Evolutionary conservation across 129 eudicot genomes (phyloP).

Genomic region (Scalesia atractyloides): DNA sequence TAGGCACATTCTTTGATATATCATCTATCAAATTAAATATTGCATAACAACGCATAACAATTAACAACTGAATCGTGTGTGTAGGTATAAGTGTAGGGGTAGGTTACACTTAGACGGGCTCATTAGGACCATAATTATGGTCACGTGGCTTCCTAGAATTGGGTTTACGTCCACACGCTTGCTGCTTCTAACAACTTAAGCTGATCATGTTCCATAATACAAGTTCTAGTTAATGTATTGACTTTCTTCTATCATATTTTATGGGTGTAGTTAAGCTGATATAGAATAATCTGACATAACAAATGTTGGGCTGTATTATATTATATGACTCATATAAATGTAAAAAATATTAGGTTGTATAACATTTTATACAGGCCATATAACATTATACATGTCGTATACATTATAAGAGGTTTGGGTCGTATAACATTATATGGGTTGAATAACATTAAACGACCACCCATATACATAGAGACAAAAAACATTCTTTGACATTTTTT

Average conservation of each 20-base stretch:
- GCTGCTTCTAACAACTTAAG: slow-evolving; percentile 10
- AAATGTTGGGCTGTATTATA: too few species aligned
- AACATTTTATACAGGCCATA: too few species aligned
- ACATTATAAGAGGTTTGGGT: too few species aligned
- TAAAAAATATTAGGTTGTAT: too few species aligned
- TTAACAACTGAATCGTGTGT: background rate
- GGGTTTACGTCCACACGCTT: slow-evolving; percentile 27
- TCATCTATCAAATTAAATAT: background rate
- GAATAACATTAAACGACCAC: too few species aligned
- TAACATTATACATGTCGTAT: too few species aligned
- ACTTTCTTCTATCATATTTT: slow-evolving; percentile 3
- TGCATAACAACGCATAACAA: background rate
- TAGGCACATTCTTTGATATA: background rate
- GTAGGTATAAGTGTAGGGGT: background rate
- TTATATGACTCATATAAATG: too few species aligned
- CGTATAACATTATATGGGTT: too few species aligned
- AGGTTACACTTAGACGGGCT: slow-evolving; percentile 29
- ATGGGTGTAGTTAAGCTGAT: too few species aligned
- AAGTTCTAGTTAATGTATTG: slow-evolving; percentile 3
- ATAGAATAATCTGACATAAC: too few species aligned
- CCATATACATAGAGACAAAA: too few species aligned
- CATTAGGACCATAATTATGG: background rate
- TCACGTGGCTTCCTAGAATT: slow-evolving; percentile 23
- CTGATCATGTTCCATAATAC: background rate
- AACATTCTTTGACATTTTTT: too few species aligned